Conservation (phyloP, 1,139 yeast genomes). For the Kodamaea derodonti region DNA sequence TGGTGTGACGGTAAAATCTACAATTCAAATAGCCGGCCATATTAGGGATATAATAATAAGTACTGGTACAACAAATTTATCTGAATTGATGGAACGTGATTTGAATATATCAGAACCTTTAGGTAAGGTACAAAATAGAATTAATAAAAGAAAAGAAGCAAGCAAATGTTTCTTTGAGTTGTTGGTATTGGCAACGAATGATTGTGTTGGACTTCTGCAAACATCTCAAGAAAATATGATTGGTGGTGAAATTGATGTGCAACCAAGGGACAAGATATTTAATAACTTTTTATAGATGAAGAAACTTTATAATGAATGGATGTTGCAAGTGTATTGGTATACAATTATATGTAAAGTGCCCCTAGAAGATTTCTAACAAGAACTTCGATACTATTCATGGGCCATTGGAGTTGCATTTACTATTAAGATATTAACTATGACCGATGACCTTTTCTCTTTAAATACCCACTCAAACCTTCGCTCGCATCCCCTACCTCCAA, state of each 20-base stretch:
- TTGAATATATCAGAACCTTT: slow-evolving; percentile 25
- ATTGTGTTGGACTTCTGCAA: slow-evolving; percentile 64
- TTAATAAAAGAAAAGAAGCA: slow-evolving; percentile 55
- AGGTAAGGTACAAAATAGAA: slow-evolving; percentile 20
- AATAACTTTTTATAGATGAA: slow-evolving; percentile 34
- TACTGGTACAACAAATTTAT: slow-evolving; percentile 27
- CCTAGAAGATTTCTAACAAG: too few relatives aligned
- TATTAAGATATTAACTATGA: too few relatives aligned
- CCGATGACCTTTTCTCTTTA: too few relatives aligned
- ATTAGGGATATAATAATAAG: slow-evolving; percentile 36
- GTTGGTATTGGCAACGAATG: slow-evolving; percentile 77
- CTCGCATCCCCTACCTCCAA: slow-evolving; percentile 4
- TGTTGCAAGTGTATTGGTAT: too few relatives aligned
- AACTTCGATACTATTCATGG: too few relatives aligned
- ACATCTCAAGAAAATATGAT: slow-evolving; percentile 31
- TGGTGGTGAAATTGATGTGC: slow-evolving; percentile 57
- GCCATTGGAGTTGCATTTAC: too few relatives aligned
- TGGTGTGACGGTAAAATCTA: slow-evolving; percentile 33
- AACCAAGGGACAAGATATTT: slow-evolving; percentile 48
- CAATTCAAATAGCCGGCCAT: slow-evolving; percentile 53
- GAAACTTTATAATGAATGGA: too few relatives aligned
- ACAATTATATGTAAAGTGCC: too few relatives aligned
- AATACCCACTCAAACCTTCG: background rate
- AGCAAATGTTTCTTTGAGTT: slow-evolving; percentile 78
- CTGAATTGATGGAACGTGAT: slow-evolving; percentile 41